Evolutionary conservation across 2,329 filamentous ascomycete species (phyloP), one percentile per base, ranked within the genome.

Genomic region (Penicillium sp.): DNA sequence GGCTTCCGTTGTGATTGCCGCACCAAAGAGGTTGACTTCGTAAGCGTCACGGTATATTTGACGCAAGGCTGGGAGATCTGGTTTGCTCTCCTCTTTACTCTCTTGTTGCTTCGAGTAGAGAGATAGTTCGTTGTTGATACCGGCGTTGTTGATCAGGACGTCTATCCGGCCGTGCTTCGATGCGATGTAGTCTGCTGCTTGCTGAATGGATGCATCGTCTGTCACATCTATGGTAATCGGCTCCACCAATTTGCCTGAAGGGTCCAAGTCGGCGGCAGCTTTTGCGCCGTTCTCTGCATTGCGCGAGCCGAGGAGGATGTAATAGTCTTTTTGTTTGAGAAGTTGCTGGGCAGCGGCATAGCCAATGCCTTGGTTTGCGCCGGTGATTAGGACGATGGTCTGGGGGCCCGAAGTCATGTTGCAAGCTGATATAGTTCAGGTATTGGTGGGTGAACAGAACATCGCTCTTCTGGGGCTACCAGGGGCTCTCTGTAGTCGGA

Each of bases 161-260:
- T 71, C 67, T 5, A 71, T 60, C 7, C 59, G 61, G 27, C 66
- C 86, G 62, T 85, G 83, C 59, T 83, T 84, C 49, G 77, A 71
- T 9, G 81, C 81, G 21, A 83, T 78, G 53, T 80, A 79, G 63
- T 87, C 84, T 11, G 81, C 81, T 41, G 81, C 79, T 47, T 84
- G 77, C 66, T 87, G 80, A 56, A 80, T 67, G 11, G 67, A 82
- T 59, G 77, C 75, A 63, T 80, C 79, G 10, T 79, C 80, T 21
- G 81, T 77, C 29, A 82, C 81, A 14, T 82, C 81, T 22, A 83
- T 75, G 6, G 69, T 65, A 35, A 68, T 46, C 1, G 59, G 41
- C 21, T 62, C 55, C 11, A 65, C 56, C 0, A 46, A 53, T 45
- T 27, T 16, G 8, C 56, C 56, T 0, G 56, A 49, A 3, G 60